Percentiles rank a stretch among this genome's conserved stretches.
Evolutionary conservation across 257 asterid genomes (phyloP).

Genomic region (Lycium barbarum): DNA sequence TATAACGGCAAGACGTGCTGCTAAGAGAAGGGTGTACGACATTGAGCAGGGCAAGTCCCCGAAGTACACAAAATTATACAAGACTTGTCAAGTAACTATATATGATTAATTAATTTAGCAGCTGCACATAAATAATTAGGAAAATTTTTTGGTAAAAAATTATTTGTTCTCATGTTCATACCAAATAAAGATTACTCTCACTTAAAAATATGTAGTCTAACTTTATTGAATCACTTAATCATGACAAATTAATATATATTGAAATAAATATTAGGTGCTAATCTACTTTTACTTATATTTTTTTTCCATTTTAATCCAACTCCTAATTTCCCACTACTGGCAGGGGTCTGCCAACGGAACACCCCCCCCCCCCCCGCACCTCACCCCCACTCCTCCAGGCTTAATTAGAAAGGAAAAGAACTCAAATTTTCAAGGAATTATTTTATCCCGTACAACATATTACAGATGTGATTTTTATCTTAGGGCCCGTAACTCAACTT

Average conservation of each 20-base stretch:
- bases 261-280: background rate
- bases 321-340: background rate
- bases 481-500: no score
- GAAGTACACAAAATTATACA: background rate
- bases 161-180: no score
- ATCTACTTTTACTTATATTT: background rate
- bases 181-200: no score
- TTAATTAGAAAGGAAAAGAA: background rate
- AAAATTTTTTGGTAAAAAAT: background rate
- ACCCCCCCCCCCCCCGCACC: no score
- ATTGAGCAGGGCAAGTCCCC: no score
- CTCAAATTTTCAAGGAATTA: background rate
- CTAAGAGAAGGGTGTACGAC: no score
- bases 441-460: background rate
- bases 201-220: no score
- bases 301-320: background rate
- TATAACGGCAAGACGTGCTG: no score
- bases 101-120: slow-evolving; percentile 1
- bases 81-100: background rate
- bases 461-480: background rate
- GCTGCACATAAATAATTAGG: background rate
- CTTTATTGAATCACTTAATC: no score
- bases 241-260: no score
- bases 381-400: background rate
- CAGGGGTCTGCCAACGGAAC: background rate